A percentile compares a stretch with the other conserved stretches of the same genome.
Evolutionary conservation across 768 basidiomycete species (phyloP).

Genomic region (Hysterangium stoloniferum): DNA sequence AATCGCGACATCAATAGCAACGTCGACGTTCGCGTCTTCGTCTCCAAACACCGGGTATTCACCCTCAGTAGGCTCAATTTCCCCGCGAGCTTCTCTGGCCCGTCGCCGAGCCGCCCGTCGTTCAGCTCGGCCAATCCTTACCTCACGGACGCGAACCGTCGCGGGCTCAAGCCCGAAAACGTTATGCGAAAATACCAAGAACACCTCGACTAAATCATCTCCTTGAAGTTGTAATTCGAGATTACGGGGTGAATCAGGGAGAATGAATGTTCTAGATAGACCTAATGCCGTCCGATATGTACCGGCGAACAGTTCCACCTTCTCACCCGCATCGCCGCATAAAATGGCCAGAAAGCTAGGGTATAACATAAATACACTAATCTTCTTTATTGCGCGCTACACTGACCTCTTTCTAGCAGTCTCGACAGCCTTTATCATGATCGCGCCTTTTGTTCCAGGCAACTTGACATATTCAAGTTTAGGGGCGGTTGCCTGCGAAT

Average conservation of each 20-base stretch:
- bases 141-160: slow-evolving; percentile 90
- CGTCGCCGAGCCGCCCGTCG: slow-evolving; percentile 76
- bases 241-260: slow-evolving; percentile 84
- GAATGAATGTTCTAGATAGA: slow-evolving; percentile 86
- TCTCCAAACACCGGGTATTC: slow-evolving; percentile 19
- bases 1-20: slow-evolving; percentile 56
- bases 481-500: slow-evolving; percentile 56
- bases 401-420: slow-evolving; percentile 79
- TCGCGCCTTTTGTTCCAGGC: slow-evolving; percentile 80
- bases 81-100: slow-evolving; percentile 57
- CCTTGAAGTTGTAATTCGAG: slow-evolving; percentile 85
- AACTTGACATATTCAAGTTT: slow-evolving; percentile 90
- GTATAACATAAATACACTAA: not conserved
- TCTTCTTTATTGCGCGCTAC: not conserved
- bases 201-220: slow-evolving; percentile 88
- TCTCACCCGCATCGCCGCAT: slow-evolving; percentile 87
- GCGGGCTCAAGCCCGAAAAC: slow-evolving; percentile 90
- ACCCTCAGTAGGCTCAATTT: slow-evolving; percentile 26
- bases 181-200: slow-evolving; percentile 85
- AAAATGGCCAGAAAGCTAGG: slow-evolving; percentile 84
- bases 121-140: slow-evolving; percentile 83
- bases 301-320: slow-evolving; percentile 89
- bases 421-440: slow-evolving; percentile 82
- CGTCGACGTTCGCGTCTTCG: slow-evolving; percentile 46
- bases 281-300: slow-evolving; percentile 85